Conservation (phyloP, 257 asterid genomes). For the Vinca minor region DNA sequence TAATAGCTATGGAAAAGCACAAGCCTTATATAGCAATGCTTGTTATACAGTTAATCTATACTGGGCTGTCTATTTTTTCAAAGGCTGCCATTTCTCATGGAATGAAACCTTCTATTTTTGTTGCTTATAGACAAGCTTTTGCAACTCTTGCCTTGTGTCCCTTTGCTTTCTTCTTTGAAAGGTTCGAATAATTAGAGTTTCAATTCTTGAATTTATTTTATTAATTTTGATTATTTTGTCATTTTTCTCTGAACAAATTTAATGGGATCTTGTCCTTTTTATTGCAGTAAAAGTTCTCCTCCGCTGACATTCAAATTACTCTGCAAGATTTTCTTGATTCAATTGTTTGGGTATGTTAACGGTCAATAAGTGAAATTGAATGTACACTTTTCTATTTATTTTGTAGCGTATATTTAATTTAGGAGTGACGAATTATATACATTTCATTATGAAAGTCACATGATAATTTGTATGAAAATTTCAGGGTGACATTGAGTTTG, state of each 20-base stretch:
- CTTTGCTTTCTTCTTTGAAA: conserved; percentile 35
- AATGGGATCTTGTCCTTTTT: neutral
- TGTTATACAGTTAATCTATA: conserved; percentile 30
- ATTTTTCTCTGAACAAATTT: no score
- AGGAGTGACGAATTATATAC: no score
- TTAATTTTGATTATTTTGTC: no score
- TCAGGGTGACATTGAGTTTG: conserved; percentile 41
- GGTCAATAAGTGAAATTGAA: neutral
- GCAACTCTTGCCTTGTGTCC: conserved; percentile 50
- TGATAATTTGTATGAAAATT: neutral
- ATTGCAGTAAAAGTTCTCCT: conserved; percentile 31
- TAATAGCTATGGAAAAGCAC: conserved; percentile 17
- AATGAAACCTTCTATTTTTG: conserved; percentile 52
- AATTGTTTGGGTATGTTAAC: conserved; percentile 41
- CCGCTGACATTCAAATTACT: conserved; percentile 32
- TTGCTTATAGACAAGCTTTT: conserved; percentile 46
- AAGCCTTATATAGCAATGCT: conserved; percentile 41
- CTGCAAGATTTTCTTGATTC: conserved; percentile 36
- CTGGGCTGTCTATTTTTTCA: conserved; percentile 47
- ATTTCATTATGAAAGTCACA: neutral
- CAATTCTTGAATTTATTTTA: no score
- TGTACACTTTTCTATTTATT: no score
- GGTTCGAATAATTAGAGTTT: conserved; percentile 14
- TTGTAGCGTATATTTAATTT: no score
- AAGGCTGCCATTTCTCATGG: conserved; percentile 53